phyloP scores from a whole-genome alignment of 148 eudicot genomes.

The Cornus suecica region DNA sequence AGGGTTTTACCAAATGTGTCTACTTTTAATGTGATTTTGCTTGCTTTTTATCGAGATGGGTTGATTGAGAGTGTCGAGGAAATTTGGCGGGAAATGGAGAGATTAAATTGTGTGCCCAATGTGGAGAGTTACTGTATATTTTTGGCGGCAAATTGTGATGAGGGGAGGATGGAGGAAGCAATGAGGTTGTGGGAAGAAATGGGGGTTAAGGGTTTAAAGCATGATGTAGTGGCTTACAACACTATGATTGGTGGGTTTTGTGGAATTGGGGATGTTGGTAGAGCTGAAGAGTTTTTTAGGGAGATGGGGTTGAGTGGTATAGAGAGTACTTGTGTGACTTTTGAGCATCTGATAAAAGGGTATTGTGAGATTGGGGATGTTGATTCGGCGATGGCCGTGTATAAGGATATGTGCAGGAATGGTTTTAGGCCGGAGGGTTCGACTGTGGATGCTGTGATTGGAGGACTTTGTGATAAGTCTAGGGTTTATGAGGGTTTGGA shows the following conservation, averaged over 20 bases:
- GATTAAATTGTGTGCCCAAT: constrained; percentile 38
- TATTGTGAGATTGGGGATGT: constrained; percentile 63
- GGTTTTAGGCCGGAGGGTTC: constrained; percentile 42
- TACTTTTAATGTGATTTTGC: constrained; percentile 58
- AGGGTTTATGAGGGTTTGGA: constrained; percentile 45
- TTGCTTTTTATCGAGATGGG: constrained; percentile 50
- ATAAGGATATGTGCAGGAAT: constrained; percentile 58
- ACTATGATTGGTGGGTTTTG: constrained; percentile 78
- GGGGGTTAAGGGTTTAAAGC: constrained; percentile 35
- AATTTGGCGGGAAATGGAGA: constrained; percentile 57
- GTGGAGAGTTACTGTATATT: constrained; percentile 47
- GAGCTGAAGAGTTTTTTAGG: constrained; percentile 57
- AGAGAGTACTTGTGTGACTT: constrained; percentile 51
- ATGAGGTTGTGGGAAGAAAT: constrained; percentile 57
- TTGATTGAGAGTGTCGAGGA: constrained; percentile 51
- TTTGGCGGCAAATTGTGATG: constrained; percentile 62
- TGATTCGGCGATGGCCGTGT: constrained; percentile 51
- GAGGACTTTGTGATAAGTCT: constrained; percentile 37
- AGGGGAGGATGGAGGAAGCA: constrained; percentile 58
- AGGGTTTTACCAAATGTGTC: constrained; percentile 37
- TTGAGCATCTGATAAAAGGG: constrained; percentile 70
- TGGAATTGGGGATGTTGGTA: constrained; percentile 41
- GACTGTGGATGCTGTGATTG: constrained; percentile 49
- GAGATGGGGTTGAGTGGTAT: constrained; percentile 59
- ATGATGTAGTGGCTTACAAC: constrained; percentile 58